Evolutionary conservation across 495 filamentous ascomycete species (phyloP), one percentile per base, ranked within the genome.

Genomic region (Penicillium alfredii): DNA sequence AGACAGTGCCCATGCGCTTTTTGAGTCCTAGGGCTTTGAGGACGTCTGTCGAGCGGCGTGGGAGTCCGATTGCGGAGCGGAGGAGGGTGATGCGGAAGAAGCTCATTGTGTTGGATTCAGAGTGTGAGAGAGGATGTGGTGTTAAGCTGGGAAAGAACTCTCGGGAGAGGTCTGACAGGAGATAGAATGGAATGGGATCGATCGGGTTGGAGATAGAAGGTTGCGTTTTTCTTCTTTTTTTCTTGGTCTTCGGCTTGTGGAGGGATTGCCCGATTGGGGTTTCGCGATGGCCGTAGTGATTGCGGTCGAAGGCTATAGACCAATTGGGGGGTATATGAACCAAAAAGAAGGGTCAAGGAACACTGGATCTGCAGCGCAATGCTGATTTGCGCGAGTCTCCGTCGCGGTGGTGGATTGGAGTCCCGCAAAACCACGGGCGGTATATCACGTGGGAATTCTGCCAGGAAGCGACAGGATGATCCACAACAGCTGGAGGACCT

Each of bases 31-130:
- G 81, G 6, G 93, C 84, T 49, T 79, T 75, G 32, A 99, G 83
- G 33, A 94, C 86, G 48, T 83, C 88, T 63, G 76, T 76, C 43
- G 81, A 84, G 52, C 84, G 80, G 48, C 78, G 64, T 7, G 93
- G 88, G 33, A 99, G 79, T 51, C 93, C 93, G 66, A 99, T 99
- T 42, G 82, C 81, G 41, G 82, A 88, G 51, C 93, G 89, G 56
- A 92, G 71, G 47, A 97, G 86, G 46, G 89, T 96, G 56, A 99
- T 87, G 51, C 86, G 83, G 76, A 97, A 98, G 74, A 74, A 97
- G 40, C 83, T 76, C 87, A 94, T 94, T 58, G 44, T 76, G 33
- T 31, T 34, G 40, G 30, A 16, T 33, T 29, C 8, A n/a, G 5
- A 19, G 30, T 15, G 14, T 14, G 22, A 17, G 18, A 15, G 19